Conservation (phyloP, 1,284 basidiomycete species). For the Puccinia hordei region DNA sequence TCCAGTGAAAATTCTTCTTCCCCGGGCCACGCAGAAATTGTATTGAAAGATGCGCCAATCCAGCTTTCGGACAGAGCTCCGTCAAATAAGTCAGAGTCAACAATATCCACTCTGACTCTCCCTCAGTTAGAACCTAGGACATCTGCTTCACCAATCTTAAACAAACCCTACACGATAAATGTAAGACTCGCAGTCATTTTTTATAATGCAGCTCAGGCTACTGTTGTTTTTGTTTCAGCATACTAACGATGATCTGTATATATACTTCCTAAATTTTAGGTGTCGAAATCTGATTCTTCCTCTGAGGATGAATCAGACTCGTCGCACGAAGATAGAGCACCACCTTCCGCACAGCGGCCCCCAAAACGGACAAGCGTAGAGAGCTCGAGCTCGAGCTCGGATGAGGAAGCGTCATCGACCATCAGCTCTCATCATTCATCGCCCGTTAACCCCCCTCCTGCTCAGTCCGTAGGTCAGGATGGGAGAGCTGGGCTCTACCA, state of each 20-base stretch:
- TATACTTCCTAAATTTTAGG: neutral
- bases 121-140: neutral
- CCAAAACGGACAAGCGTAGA: neutral
- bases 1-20: no score
- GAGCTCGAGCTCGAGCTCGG: constrained; percentile 18
- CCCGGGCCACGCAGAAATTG: no score
- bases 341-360: constrained; percentile 19
- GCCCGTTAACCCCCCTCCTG: neutral
- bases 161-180: neutral
- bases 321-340: neutral
- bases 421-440: neutral
- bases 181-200: neutral
- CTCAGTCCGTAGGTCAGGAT: neutral
- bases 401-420: neutral
- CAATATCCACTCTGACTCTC: neutral
- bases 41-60: neutral
- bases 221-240: neutral
- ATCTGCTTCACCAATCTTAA: neutral
- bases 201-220: neutral
- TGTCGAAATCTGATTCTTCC: constrained; percentile 9
- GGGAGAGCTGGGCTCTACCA: neutral
- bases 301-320: constrained; percentile 21
- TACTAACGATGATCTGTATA: neutral
- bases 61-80: neutral
- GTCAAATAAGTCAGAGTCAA: neutral